Base-by-base conservation (phyloP, 805 yeast genomes). In the Kazachstania bromeliacearum region DNA sequence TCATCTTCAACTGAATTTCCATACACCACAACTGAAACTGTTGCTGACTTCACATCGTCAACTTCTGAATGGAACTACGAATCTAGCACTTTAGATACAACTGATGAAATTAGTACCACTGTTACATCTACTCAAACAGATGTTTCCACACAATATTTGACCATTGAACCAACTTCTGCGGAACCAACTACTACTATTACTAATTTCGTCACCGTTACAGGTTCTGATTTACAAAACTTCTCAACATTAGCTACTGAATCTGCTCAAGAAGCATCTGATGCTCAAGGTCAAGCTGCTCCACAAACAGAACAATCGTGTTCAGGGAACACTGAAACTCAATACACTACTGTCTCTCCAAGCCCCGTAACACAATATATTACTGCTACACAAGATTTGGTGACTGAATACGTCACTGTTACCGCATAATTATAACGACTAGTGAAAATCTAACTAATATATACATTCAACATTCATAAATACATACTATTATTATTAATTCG, bases 311-410 rank as follows among this genome's bases (percentile, higher is more conserved):
- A 14, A 26, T 9, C 30, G 37, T 28, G 41, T 25, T 19, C 41
- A 5, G 31, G 14, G 3, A 18, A 16, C 10, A 20, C 44, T 16
- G 36, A 33, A 12, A 33, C 42, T 3, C 35, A 40, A 33, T 38
- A 32, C 14, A 47, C 47, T 8, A 48, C 53, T 16, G 46, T 47
- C 16, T 44, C 55, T 9, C 34, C 41, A 17, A 43, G 36, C 5
- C 44, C 45, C 28, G 35, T 37, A 3, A 47, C 51, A 13, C 30
- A 37, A 28, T 42, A 41, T 13, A 37, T 46, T 14, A 47, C 53
- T 10, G 44, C 41, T 9, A 43, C 44, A 9, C 28, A 38, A 13
- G 33, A 16, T 8, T 36, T 39, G 4, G n/a, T n/a, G 7, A 25
- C 25, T 10, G 20, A 35, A 20, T 40, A 36, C 24, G 31, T 43